Percentiles rank a stretch among this genome's conserved stretches.
Evolutionary conservation across 2,329 filamentous ascomycete species (phyloP).

Genomic region (Exophiala oligosperma): DNA sequence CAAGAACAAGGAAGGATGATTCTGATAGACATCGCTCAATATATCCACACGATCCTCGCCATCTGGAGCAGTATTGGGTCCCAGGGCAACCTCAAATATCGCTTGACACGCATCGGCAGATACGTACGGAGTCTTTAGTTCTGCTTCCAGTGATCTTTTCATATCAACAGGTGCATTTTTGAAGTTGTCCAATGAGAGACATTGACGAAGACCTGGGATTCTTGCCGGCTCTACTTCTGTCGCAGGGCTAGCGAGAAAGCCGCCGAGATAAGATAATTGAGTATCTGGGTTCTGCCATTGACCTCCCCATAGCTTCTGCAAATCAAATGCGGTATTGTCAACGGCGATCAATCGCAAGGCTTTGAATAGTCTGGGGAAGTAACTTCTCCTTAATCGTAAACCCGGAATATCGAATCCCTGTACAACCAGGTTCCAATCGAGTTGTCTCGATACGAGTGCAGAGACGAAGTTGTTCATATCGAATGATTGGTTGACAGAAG

Average conservation of each 20-base stretch:
- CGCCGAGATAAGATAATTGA: constrained; percentile 89
- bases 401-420: constrained; percentile 77
- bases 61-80: constrained; percentile 44
- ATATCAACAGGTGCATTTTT: constrained; percentile 60
- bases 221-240: constrained; percentile 79
- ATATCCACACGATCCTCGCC: constrained; percentile 56
- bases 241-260: constrained; percentile 74
- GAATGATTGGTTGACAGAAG: constrained; percentile 62
- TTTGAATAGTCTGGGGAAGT: constrained; percentile 80
- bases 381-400: constrained; percentile 71
- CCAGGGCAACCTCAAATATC: constrained; percentile 62
- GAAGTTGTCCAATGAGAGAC: constrained; percentile 69
- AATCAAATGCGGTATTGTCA: constrained; percentile 67
- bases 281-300: constrained; percentile 82
- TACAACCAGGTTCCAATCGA: constrained; percentile 71
- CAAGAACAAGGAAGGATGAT: constrained; percentile 51
- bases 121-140: constrained; percentile 81
- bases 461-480: constrained; percentile 68
- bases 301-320: constrained; percentile 88
- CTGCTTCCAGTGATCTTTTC: constrained; percentile 61
- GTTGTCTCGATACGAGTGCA: constrained; percentile 56
- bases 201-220: constrained; percentile 77
- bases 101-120: constrained; percentile 79
- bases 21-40: constrained; percentile 61
- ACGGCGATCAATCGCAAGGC: constrained; percentile 72